phyloP scores from a whole-genome alignment of 345 rosid species.

The Psidium guajava region DNA sequence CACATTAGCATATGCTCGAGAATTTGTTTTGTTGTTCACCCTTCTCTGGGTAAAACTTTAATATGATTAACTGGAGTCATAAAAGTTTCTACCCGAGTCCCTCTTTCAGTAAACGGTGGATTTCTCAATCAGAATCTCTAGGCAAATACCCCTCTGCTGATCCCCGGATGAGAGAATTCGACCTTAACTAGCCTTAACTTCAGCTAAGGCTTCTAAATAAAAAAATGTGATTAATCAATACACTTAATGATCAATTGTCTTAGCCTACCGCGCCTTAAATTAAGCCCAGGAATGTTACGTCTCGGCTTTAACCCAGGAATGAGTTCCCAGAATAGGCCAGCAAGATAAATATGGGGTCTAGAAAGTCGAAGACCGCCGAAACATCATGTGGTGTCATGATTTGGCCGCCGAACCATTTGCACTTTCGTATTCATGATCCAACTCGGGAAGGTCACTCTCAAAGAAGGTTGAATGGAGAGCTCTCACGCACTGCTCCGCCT shows the following conservation, averaged over 20 bases:
- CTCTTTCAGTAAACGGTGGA: neutral
- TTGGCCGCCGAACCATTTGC: constrained; percentile 27
- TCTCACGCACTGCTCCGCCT: constrained; percentile 79
- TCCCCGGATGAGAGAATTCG: neutral
- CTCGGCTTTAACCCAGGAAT: neutral
- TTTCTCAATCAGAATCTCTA: neutral
- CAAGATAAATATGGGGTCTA: neutral
- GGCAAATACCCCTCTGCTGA: neutral
- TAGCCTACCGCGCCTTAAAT: neutral
- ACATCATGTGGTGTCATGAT: neutral
- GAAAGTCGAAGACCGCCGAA: neutral
- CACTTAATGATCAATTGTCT: neutral
- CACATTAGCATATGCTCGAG: neutral
- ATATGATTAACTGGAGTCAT: neutral
- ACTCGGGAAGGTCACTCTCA: constrained; percentile 40
- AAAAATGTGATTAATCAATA: neutral
- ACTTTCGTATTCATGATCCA: constrained; percentile 10
- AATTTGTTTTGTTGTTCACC: neutral
- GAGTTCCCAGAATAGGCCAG: no score
- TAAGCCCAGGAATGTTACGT: neutral
- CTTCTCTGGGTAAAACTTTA: neutral
- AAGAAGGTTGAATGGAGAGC: constrained; percentile 76
- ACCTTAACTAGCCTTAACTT: neutral
- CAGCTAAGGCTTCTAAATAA: neutral
- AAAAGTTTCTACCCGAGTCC: no score